Evolutionary conservation across 352 stramenopile species (phyloP).

Genomic region (Pythium inflatum): DNA sequence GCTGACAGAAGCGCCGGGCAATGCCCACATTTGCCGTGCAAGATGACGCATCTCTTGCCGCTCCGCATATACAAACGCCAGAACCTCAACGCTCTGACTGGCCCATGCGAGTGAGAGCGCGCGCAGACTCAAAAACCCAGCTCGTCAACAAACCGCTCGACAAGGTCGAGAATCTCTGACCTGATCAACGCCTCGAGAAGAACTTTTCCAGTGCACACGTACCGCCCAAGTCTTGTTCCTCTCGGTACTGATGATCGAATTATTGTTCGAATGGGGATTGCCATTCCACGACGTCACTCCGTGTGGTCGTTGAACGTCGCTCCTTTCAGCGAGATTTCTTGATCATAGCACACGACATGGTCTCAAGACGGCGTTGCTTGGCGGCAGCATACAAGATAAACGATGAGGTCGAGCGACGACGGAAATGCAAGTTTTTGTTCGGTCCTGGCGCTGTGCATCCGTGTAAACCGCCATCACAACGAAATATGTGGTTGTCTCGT

Average conservation of each 20-base stretch:
- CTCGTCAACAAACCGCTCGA: neutral
- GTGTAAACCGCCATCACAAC: neutral
- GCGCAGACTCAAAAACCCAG: neutral
- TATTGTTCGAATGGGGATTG: neutral
- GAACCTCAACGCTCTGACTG: neutral
- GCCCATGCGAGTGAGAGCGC: neutral
- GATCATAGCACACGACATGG: conserved; percentile 4
- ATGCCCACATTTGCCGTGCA: neutral
- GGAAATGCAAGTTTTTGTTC: neutral
- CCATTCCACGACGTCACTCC: conserved; percentile 3
- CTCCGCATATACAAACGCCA: neutral
- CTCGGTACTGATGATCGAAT: neutral
- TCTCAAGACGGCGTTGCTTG: neutral
- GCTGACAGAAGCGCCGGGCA: too few relatives aligned
- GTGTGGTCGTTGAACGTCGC: neutral
- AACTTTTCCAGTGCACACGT: neutral
- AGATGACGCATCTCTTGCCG: neutral
- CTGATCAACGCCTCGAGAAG: neutral
- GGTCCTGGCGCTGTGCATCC: neutral
- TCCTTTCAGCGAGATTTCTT: neutral
- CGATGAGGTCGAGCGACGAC: neutral
- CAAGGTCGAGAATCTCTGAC: neutral
- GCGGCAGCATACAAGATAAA: conserved; percentile 2
- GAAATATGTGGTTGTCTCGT: too few relatives aligned
- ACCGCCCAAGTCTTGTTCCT: neutral